Conservation (phyloP, 1,284 basidiomycete species). For the Inonotus obliquus region DNA sequence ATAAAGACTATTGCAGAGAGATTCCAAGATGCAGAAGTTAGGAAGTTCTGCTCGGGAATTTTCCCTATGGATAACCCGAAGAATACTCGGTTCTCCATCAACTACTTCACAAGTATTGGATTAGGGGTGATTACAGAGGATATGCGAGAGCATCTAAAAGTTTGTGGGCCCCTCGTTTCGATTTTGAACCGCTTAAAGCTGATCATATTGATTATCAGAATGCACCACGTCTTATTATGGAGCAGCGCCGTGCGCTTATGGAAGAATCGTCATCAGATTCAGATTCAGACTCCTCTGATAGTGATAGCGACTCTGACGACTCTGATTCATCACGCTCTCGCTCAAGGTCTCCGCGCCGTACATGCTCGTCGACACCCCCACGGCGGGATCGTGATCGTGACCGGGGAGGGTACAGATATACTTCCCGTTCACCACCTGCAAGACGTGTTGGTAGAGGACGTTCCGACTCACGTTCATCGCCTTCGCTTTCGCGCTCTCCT, state of each 20-base stretch:
- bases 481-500: slow-evolving; percentile 14
- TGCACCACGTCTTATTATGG: slow-evolving; percentile 87
- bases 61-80: slow-evolving; percentile 97
- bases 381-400: slow-evolving; percentile 22
- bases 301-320: slow-evolving; percentile 28
- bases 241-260: slow-evolving; percentile 82
- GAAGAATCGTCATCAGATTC: slow-evolving; percentile 62
- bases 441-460: slow-evolving; percentile 1
- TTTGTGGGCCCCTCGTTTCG: slow-evolving; percentile 33
- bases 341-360: slow-evolving; percentile 12
- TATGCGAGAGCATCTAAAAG: slow-evolving; percentile 94
- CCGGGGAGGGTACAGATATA: slow-evolving; percentile 10
- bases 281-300: slow-evolving; percentile 34
- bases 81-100: slow-evolving; percentile 96
- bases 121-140: slow-evolving; percentile 89
- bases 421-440: slow-evolving; percentile 19
- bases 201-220: slow-evolving; percentile 46
- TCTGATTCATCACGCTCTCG: slow-evolving; percentile 21
- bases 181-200: not conserved
- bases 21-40: slow-evolving; percentile 84
- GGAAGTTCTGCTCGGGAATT: slow-evolving; percentile 72
- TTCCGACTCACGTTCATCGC: slow-evolving; percentile 17
- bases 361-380: slow-evolving; percentile 7
- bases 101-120: slow-evolving; percentile 95
- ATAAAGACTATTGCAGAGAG: slow-evolving; percentile 78